phyloP scores from a whole-genome alignment of 306 rosid species.

The Pueraria montana region DNA sequence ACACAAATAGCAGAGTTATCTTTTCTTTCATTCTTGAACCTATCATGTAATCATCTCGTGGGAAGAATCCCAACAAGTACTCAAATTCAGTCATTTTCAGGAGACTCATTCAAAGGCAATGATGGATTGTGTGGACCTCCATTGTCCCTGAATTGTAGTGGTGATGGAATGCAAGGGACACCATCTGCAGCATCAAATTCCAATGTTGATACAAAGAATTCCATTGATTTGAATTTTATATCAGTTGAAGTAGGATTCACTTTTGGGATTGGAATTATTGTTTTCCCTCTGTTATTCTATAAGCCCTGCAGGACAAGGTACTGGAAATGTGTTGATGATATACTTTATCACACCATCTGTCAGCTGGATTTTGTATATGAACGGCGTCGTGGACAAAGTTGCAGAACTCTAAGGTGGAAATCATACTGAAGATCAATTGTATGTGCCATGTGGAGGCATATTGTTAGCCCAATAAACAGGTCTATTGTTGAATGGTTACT shows the following conservation, averaged over 20 bases:
- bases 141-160: too few species aligned
- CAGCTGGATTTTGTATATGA: neutral
- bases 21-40: too few species aligned
- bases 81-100: too few species aligned
- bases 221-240: too few species aligned
- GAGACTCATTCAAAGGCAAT: too few species aligned
- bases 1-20: too few species aligned
- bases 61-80: too few species aligned
- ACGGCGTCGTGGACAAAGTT: neutral
- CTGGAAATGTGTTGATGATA: slow-evolving; percentile 9
- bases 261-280: neutral
- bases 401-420: neutral
- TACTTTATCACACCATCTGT: slow-evolving; percentile 17
- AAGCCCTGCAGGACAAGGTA: neutral
- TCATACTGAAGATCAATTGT: neutral
- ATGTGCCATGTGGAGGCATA: neutral
- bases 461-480: neutral
- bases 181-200: too few species aligned
- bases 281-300: neutral
- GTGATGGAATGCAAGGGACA: too few species aligned
- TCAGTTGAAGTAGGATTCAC: neutral
- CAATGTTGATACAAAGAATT: too few species aligned
- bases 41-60: too few species aligned
- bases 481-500: neutral
- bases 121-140: too few species aligned